phyloP scores from a whole-genome alignment of 257 asterid genomes.

The Capsicum baccatum region DNA sequence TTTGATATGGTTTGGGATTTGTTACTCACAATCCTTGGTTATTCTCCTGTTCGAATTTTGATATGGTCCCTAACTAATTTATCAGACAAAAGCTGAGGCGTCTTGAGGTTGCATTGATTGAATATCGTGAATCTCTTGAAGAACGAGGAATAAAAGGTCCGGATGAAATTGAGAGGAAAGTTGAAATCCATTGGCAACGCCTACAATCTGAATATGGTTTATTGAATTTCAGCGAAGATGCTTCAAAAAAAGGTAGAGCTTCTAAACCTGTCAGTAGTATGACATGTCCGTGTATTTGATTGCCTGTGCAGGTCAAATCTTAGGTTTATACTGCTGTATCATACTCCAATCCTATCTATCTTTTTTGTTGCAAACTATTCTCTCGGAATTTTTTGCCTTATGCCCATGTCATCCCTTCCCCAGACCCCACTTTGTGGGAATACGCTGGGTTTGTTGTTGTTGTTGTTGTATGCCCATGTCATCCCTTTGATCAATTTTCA shows the following conservation, averaged over 20 bases:
- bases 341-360: not conserved
- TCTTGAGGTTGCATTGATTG: conserved; percentile 85
- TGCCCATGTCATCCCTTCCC: not conserved
- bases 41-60: conserved; percentile 27
- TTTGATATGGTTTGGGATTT: no score
- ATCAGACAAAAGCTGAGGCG: conserved; percentile 85
- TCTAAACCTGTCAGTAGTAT: conserved; percentile 20
- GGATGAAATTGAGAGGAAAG: conserved; percentile 82
- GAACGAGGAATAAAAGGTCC: conserved; percentile 64
- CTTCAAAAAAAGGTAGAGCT: conserved; percentile 69
- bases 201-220: conserved; percentile 77
- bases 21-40: not conserved
- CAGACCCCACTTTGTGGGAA: no score
- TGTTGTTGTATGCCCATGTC: no score
- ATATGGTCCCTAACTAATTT: conserved; percentile 33
- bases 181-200: conserved; percentile 63
- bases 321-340: conserved; percentile 5
- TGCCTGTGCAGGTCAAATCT: not conserved
- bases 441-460: no score
- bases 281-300: conserved; percentile 18
- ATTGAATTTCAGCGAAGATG: conserved; percentile 56
- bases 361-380: not conserved
- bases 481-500: not conserved
- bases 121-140: conserved; percentile 92
- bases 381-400: not conserved